A percentile compares a stretch with the other conserved stretches of the same genome.
phyloP scores from a whole-genome alignment of 225 moss, liverwort and hornwort genomes.

The Marchantia polymorpha region DNA sequence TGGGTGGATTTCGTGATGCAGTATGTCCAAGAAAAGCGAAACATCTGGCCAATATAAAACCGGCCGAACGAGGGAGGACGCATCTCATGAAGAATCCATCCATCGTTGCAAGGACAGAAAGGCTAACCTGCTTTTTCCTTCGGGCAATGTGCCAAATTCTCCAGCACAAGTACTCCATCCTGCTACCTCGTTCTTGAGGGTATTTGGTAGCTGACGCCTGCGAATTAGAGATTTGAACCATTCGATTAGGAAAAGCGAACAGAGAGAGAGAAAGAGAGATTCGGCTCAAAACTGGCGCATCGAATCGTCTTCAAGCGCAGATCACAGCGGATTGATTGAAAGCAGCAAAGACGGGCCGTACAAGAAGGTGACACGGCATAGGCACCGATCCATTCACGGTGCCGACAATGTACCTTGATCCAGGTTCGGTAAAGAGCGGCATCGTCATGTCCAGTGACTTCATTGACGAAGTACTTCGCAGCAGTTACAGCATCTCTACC shows the following conservation, averaged over 20 bases:
- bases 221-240: neutral
- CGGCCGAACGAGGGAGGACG: no score
- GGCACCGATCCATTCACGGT: neutral
- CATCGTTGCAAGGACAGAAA: neutral
- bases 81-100: neutral
- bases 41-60: neutral
- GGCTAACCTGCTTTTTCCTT: conserved; percentile 52
- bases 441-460: conserved; percentile 57
- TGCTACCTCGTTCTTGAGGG: conserved; percentile 45
- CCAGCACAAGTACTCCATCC: conserved; percentile 65
- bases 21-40: neutral
- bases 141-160: conserved; percentile 67
- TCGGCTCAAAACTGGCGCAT: neutral
- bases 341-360: neutral
- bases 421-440: conserved; percentile 52
- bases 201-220: conserved; percentile 56
- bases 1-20: neutral
- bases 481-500: conserved; percentile 46
- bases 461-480: conserved; percentile 62
- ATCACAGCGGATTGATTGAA: neutral
- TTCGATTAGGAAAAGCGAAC: neutral
- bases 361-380: neutral
- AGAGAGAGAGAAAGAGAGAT: no score
- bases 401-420: conserved; percentile 40
- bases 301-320: neutral